phyloP scores from a whole-genome alignment of 2,329 filamentous ascomycete genomes.

The Pseudogymnoascus sp. region DNA sequence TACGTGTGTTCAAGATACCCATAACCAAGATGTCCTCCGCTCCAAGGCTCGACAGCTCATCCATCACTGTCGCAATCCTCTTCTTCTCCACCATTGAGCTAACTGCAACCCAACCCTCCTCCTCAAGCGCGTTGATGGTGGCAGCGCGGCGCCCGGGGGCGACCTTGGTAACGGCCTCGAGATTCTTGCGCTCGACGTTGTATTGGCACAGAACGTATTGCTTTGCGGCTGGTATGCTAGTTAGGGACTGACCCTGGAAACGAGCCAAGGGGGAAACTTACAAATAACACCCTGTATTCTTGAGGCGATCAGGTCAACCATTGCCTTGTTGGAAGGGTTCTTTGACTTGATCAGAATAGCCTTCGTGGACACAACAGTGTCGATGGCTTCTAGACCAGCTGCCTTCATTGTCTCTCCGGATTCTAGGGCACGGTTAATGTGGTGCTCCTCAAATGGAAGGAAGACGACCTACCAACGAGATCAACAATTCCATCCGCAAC shows the following conservation, averaged over 20 bases:
- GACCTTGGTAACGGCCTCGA: slow-evolving; percentile 64
- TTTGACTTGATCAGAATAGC: slow-evolving; percentile 91
- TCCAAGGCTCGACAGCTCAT: slow-evolving; percentile 28
- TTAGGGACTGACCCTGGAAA: slow-evolving; percentile 14
- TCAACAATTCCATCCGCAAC: slow-evolving; percentile 97
- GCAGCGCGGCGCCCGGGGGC: slow-evolving; percentile 92
- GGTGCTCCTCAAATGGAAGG: background rate
- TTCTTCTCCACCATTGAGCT: slow-evolving; percentile 78
- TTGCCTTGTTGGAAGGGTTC: slow-evolving; percentile 67
- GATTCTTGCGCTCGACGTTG: slow-evolving; percentile 70
- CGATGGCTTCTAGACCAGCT: slow-evolving; percentile 86
- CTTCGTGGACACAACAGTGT: slow-evolving; percentile 81
- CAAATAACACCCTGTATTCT: slow-evolving; percentile 90
- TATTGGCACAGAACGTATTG: slow-evolving; percentile 93
- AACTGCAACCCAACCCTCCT: slow-evolving; percentile 89
- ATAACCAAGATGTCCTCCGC: slow-evolving; percentile 31
- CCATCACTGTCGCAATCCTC: slow-evolving; percentile 30
- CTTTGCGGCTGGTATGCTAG: slow-evolving; percentile 58
- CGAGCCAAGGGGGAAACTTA: slow-evolving; percentile 31
- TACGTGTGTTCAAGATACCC: slow-evolving; percentile 29
- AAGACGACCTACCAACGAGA: slow-evolving; percentile 68
- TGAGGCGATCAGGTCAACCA: slow-evolving; percentile 77
- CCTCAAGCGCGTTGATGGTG: slow-evolving; percentile 83
- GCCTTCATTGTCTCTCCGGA: slow-evolving; percentile 98
- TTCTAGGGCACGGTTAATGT: slow-evolving; percentile 48